Evolutionary conservation across 306 rosid species (phyloP), one percentile per base, ranked within the genome.

Genomic region (Cicer yamashitae): DNA sequence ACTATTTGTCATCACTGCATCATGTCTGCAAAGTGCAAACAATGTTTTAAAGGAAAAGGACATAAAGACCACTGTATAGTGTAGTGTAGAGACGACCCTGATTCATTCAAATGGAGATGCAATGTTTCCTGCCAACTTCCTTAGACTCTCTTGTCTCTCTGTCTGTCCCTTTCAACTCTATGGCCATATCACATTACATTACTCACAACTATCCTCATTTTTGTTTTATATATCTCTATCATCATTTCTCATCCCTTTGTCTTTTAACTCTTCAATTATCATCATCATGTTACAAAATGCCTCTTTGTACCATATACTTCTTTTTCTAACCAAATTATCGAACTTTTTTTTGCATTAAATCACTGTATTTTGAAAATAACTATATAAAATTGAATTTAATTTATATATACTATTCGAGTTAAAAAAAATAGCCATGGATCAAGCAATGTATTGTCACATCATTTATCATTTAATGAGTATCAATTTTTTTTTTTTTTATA

Each of bases 1-100:
- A 11, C 44, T 30, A 30, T 61, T 73, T 86, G 81, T 86, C 87
- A 82, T 82, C 84, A 48, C 82, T 84, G 77, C 78, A 25, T 73
- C 66, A 65, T 67, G 70, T 37, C 79, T 80, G 86, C 70, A 82
- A 72, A 59, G 67, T 34, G 10, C 69, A 77, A 77, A 65, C 70
- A 41, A 65, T 53, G 40, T 39, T 13, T 46, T 34, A 71, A 77
- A 6, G 67, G 71, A 73, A 74, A 74, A 74, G 0, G 82, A 76
- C 75, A 65, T 4, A 0, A 52, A 17, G 5, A 14, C n/a, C 10
- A 69, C 81, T 75, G 63, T 20, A 20, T 20, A 20, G 22, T 20
- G 1, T 20, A 20, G 22, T 20, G 1, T 20, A 20, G 22, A 20
- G 22, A 20, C 22, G 22, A 20, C 22, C 22, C 22, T 20, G 0